phyloP scores from a whole-genome alignment of 2,329 filamentous ascomycete genomes.

The Verticillium alfalfae region DNA sequence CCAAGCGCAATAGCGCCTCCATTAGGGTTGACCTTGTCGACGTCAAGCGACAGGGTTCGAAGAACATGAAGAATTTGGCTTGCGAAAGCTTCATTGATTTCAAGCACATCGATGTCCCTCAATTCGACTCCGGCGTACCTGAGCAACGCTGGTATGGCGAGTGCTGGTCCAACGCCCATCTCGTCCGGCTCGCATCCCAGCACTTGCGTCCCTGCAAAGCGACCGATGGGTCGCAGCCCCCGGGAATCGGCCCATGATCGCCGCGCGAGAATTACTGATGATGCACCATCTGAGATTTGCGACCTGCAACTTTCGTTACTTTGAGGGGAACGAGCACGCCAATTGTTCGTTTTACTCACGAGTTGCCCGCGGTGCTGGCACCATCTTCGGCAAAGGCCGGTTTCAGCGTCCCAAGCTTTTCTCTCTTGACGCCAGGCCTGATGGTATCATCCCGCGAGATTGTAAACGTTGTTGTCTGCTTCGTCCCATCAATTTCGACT shows the following conservation, averaged over 20 bases:
- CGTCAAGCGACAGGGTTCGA: neutral
- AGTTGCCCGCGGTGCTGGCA: constrained; percentile 58
- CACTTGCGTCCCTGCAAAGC: constrained; percentile 60
- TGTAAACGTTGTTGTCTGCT: too few species aligned
- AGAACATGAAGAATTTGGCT: neutral
- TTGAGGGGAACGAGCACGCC: neutral
- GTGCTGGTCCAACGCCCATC: constrained; percentile 43
- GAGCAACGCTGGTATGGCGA: neutral
- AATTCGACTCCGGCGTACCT: neutral
- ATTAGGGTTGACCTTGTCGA: constrained; percentile 27
- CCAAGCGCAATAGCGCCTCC: constrained; percentile 1
- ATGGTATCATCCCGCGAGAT: constrained; percentile 61
- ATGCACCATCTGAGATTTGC: constrained; percentile 62
- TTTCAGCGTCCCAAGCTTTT: constrained; percentile 57
- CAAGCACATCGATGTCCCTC: neutral
- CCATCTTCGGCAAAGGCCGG: constrained; percentile 58
- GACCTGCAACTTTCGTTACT: constrained; percentile 11
- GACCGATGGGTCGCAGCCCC: constrained; percentile 57
- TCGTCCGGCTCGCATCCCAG: constrained; percentile 60
- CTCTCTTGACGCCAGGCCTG: constrained; percentile 48
- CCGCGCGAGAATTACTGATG: constrained; percentile 58
- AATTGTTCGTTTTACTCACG: neutral
- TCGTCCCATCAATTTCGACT: constrained; percentile 15
- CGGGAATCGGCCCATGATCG: constrained; percentile 55
- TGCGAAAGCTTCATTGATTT: neutral